phyloP scores from a whole-genome alignment of 352 stramenopile genomes.

The Globisporangium solare region DNA sequence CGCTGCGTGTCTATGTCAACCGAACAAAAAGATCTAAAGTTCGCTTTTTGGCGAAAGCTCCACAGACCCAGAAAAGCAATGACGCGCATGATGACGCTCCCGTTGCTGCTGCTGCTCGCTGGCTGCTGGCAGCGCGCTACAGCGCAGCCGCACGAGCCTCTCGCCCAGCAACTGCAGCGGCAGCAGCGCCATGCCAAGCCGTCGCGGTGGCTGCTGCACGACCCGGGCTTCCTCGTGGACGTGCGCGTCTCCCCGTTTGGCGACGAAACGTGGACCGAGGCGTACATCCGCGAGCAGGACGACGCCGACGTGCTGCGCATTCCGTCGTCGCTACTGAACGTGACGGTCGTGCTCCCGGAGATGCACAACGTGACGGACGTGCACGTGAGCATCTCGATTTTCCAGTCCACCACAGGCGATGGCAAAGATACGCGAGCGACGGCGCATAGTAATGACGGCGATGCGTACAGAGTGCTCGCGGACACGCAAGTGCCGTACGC shows the following conservation, averaged over 20 bases:
- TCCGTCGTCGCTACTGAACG: slow-evolving; percentile 27
- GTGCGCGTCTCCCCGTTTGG: slow-evolving; percentile 28
- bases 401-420: slow-evolving; percentile 11
- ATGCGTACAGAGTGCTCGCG: slow-evolving; percentile 18
- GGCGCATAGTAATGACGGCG: too few species aligned
- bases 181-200: not conserved
- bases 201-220: slow-evolving; percentile 24
- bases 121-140: not conserved
- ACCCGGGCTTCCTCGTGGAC: slow-evolving; percentile 27
- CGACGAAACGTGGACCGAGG: slow-evolving; percentile 22
- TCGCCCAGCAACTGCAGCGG: not conserved
- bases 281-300: slow-evolving; percentile 1
- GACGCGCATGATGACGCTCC: not conserved
- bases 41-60: not conserved
- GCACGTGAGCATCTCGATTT: slow-evolving; percentile 26
- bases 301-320: slow-evolving; percentile 16
- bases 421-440: not conserved
- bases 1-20: too few species aligned
- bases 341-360: slow-evolving; percentile 20
- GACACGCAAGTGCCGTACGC: slow-evolving; percentile 26
- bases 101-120: not conserved
- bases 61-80: not conserved
- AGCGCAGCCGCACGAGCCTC: not conserved
- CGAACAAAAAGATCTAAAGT: slow-evolving; percentile 1
- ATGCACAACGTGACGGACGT: slow-evolving; percentile 16